Evolutionary conservation across 352 stramenopile genomes (phyloP), one percentile per base, ranked within the genome.

Genomic region (Globisporangium camurandrum): DNA sequence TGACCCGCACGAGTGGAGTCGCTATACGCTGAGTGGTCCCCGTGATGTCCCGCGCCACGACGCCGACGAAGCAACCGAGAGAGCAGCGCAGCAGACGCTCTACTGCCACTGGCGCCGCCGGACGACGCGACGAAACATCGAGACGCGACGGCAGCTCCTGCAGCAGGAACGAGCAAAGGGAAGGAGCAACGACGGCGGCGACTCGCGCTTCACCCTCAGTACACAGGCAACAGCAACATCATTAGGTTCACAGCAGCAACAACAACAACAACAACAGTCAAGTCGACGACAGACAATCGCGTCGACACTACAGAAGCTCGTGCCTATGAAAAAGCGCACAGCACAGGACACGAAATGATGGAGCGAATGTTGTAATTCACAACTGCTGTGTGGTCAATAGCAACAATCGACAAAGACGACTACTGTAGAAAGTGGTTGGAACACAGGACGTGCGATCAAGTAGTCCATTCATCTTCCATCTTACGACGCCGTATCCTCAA

Each of bases 1-100:
- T 16, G 77, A 88, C 52, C 58, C 64, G 0, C 84, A 77, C 44
- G 77, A 88, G 38, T 88, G 77, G 77, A 53, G 56, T 30, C 61
- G 72, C 0, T 87, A 88, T 49, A 64, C 71, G n/a, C 77, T 72
- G 33, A 64, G 72, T 1, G 54, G 56, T 20, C 70, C 72, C 8
- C 66, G 67, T 7, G 51, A 62, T 27, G 62, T 81, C 0, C 75
- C 74, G 5, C 66, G 52, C 23, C 50, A 71, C 26, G 68, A 81
- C 36, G 66, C 85, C 0, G 72, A 84, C 38, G 56, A 74, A 17
- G 61, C 57, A 31, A 73, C 67, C 0, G 77, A 88, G 24, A 30
- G 67, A 14, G 57, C 59, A 2, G 77, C 77, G 27, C 74, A 88
- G 46, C 56, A 72, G 20, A 80, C 62, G 40, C 51, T 88, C 20